These are phyloP conservation scores for Eucalyptus polybractea DNA, from an alignment of 345 rosid species.

Conservation along the genomic window DNA sequence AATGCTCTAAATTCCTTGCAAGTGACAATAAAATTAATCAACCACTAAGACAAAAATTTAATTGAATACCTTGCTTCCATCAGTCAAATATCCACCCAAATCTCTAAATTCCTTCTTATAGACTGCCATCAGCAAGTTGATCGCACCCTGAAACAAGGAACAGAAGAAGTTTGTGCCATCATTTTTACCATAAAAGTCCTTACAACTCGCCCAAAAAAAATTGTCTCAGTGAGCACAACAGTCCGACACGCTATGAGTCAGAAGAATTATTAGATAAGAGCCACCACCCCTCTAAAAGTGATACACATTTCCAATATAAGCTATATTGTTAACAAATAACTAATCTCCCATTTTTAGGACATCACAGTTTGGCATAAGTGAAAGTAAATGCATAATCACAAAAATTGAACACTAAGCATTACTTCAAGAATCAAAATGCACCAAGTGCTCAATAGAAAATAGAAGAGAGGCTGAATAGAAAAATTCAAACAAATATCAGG, in stretches of 20 bases:
- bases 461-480: not conserved
- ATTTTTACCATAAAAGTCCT: not conserved
- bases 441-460: not conserved
- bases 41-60: not conserved
- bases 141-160: conserved; percentile 60
- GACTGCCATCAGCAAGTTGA: conserved; percentile 70
- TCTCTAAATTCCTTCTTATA: conserved; percentile 73
- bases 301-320: not conserved
- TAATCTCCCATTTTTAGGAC: not conserved
- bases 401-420: not conserved
- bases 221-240: not conserved
- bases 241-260: not conserved
- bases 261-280: not conserved
- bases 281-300: not conserved
- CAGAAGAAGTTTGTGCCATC: not conserved
- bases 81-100: conserved; percentile 57
- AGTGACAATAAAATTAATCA: not conserved
- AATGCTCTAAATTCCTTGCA: not conserved
- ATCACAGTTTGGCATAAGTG: not conserved
- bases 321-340: not conserved
- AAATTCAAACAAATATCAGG: not conserved
- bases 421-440: not conserved
- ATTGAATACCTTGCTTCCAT: conserved; percentile 58
- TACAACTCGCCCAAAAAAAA: not conserved
- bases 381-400: not conserved